These are phyloP conservation scores for Dichomitus squalens DNA, from an alignment of 1,284 basidiomycete species.

Conservation along the genomic window DNA sequence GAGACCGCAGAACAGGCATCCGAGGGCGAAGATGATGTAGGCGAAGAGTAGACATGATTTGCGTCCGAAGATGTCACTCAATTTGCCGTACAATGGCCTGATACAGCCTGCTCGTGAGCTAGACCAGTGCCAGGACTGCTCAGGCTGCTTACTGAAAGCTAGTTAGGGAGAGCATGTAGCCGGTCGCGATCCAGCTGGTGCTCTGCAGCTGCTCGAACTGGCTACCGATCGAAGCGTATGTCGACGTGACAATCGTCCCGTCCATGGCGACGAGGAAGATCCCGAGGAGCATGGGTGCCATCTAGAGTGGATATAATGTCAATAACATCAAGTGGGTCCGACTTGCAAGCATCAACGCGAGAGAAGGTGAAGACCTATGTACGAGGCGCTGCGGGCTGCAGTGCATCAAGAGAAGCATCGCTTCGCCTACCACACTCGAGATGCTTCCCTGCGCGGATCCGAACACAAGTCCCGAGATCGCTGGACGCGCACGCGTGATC, in stretches of 20 bases:
- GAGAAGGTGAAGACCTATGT: too few relatives aligned
- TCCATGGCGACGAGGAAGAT: conserved; percentile 64
- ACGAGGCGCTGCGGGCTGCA: too few relatives aligned
- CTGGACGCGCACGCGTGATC: too few relatives aligned
- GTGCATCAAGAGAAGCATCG: too few relatives aligned
- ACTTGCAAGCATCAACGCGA: too few relatives aligned
- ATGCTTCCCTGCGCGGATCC: too few relatives aligned
- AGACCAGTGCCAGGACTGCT: background rate
- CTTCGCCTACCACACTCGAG: too few relatives aligned
- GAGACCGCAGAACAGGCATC: conserved; percentile 55
- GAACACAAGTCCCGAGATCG: too few relatives aligned
- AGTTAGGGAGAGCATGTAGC: conserved; percentile 61
- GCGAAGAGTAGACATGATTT: conserved; percentile 60
- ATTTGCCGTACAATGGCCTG: conserved; percentile 64
- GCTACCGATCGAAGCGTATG: conserved; percentile 64
- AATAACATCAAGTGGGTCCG: background rate
- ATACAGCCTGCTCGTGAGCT: background rate
- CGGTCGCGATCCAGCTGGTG: conserved; percentile 68
- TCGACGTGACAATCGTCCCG: conserved; percentile 58
- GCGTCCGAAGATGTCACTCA: conserved; percentile 68
- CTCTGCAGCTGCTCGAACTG: conserved; percentile 64
- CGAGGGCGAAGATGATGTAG: conserved; percentile 56
- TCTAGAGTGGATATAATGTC: conserved; percentile 33
- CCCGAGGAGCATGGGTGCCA: conserved; percentile 58
- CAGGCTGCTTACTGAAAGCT: conserved; percentile 55